phyloP scores from a whole-genome alignment of 176 grass and related monocot species.

The Oryza nivara region DNA sequence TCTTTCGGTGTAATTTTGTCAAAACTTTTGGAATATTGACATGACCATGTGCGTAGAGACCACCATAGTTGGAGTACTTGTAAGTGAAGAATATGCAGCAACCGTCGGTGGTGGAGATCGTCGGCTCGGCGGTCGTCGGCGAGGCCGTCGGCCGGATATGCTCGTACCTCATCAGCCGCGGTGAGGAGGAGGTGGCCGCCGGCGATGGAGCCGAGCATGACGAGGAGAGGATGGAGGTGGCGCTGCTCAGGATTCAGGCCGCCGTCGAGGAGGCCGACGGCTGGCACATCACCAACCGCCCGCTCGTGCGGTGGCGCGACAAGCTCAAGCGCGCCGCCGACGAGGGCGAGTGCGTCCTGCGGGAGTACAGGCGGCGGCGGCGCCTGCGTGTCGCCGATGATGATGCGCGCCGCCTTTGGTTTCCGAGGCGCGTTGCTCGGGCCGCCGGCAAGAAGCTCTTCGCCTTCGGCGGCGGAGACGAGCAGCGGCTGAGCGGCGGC shows the following conservation, averaged over 20 bases:
- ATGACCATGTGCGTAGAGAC: no score
- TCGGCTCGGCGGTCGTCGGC: conserved; percentile 1
- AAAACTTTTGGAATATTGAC: no score
- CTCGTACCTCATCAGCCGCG: neutral
- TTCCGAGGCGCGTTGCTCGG: neutral
- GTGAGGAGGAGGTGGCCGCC: neutral
- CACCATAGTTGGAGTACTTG: no score
- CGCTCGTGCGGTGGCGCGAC: neutral
- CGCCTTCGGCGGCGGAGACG: neutral
- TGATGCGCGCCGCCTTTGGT: neutral
- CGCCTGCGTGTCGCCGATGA: neutral
- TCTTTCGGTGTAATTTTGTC: no score
- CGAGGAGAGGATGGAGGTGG: neutral
- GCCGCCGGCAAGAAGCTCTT: neutral
- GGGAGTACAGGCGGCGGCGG: neutral
- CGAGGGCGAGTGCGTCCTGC: neutral
- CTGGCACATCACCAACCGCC: neutral
- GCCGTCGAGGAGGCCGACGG: neutral
- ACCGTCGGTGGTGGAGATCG: neutral
- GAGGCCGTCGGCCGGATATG: conserved; percentile 5
- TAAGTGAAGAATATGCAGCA: neutral
- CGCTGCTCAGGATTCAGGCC: conserved; percentile 7
- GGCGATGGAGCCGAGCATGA: neutral
- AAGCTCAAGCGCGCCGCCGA: neutral
- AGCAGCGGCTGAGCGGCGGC: neutral